Conservation (phyloP, 805 yeast species). For the Millerago galiae region DNA sequence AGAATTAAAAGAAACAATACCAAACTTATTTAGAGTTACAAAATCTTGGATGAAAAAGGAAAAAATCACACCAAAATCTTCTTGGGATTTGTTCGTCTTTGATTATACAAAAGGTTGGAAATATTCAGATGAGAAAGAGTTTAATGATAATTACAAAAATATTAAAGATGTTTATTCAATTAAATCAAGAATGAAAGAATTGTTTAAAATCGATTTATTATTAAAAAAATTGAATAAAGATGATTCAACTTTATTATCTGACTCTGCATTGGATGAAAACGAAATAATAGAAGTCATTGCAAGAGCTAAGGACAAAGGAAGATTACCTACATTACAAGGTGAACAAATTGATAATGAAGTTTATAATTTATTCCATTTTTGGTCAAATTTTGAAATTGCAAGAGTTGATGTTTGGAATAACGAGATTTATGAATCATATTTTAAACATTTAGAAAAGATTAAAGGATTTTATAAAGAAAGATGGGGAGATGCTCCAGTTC, state of each 20-base stretch:
- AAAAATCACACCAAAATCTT: constrained; percentile 44
- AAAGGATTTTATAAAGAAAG: constrained; percentile 88
- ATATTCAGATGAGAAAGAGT: constrained; percentile 27
- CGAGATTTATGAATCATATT: constrained; percentile 58
- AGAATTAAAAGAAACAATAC: constrained; percentile 78
- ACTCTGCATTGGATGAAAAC: constrained; percentile 23
- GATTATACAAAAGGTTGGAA: constrained; percentile 29
- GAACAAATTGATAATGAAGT: constrained; percentile 62
- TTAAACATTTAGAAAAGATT: constrained; percentile 56
- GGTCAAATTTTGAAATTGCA: constrained; percentile 94
- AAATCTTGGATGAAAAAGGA: constrained; percentile 48
- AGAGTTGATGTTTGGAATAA: constrained; percentile 68
- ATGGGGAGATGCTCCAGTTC: constrained; percentile 98
- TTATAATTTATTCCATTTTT: constrained; percentile 79
- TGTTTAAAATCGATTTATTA: constrained; percentile 27
- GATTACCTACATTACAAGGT: constrained; percentile 29
- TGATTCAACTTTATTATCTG: constrained; percentile 2
- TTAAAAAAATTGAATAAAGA: constrained; percentile 8
- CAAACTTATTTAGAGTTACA: constrained; percentile 72
- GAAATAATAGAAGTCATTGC: constrained; percentile 33
- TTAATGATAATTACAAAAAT: constrained; percentile 21
- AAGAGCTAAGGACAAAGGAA: constrained; percentile 29
- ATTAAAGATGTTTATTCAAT: constrained; percentile 24
- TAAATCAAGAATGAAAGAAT: constrained; percentile 22
- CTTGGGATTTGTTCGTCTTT: constrained; percentile 63